phyloP scores from a whole-genome alignment of 257 asterid genomes.

The Henckelia pumila region DNA sequence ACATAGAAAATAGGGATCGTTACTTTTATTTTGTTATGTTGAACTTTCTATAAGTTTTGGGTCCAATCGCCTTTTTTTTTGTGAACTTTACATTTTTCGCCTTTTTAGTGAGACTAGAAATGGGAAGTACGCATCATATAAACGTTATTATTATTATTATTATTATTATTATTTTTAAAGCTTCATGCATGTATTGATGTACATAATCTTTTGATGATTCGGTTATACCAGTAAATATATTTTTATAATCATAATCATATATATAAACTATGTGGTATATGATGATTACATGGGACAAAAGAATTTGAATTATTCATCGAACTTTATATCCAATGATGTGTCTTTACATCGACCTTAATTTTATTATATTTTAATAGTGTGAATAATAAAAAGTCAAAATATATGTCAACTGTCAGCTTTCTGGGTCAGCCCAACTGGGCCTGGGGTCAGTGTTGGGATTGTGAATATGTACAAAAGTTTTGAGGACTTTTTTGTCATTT shows the following conservation, averaged over 20 bases:
- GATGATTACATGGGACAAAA: constrained; percentile 39
- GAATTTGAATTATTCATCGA: constrained; percentile 18
- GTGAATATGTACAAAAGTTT: constrained; percentile 16
- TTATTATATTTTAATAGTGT: constrained; percentile 3
- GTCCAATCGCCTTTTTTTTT: too few relatives aligned
- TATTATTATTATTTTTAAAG: too few relatives aligned
- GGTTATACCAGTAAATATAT: not conserved
- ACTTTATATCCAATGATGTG: constrained; percentile 20
- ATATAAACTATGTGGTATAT: not conserved
- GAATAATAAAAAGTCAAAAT: constrained; percentile 46
- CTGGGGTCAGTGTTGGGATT: constrained; percentile 12
- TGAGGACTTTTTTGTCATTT: constrained; percentile 25
- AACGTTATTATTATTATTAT: too few relatives aligned
- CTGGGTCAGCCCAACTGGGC: constrained; percentile 35
- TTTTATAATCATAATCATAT: too few relatives aligned
- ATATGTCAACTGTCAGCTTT: constrained; percentile 29
- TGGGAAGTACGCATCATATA: too few relatives aligned
- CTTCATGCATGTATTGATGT: too few relatives aligned
- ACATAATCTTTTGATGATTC: constrained; percentile 10
- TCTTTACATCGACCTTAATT: constrained; percentile 1
- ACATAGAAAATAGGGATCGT: too few relatives aligned
- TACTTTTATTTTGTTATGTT: too few relatives aligned
- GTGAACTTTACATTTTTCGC: too few relatives aligned
- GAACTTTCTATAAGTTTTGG: too few relatives aligned
- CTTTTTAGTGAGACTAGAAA: too few relatives aligned